A percentile compares a stretch with the other conserved stretches of the same genome.
Conservation (phyloP, 164 flowering plant species). For the Cinnamomum chago region DNA sequence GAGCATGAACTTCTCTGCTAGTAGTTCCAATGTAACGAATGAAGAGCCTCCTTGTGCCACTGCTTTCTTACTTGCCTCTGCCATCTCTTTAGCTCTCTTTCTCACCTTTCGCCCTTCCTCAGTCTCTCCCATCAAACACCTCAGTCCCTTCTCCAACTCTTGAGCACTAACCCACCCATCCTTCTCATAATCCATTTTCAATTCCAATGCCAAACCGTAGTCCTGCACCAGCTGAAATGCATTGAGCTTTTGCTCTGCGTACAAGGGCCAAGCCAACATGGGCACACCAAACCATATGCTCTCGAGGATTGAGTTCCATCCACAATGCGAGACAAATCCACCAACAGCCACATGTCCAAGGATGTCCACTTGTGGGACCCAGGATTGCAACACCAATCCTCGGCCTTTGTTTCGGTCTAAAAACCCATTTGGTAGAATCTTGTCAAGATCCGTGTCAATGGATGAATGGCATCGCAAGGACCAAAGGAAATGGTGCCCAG, state of each 20-base stretch:
- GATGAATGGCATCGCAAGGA: background rate
- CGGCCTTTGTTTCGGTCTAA: constrained; percentile 7
- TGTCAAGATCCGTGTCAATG: background rate
- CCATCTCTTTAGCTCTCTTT: background rate
- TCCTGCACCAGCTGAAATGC: constrained; percentile 39
- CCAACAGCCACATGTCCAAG: constrained; percentile 10
- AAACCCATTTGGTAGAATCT: constrained; percentile 16
- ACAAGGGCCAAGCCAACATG: constrained; percentile 43
- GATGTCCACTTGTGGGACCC: constrained; percentile 12
- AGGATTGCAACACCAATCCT: constrained; percentile 8
- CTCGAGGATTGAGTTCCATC: constrained; percentile 17
- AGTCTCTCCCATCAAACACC: constrained; percentile 9
- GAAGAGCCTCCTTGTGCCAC: constrained; percentile 12
- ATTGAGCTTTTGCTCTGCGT: constrained; percentile 45
- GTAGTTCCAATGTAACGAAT: background rate
- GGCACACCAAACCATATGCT: constrained; percentile 24
- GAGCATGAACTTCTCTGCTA: background rate
- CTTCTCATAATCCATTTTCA: constrained; percentile 19
- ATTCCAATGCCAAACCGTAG: constrained; percentile 24
- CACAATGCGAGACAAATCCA: constrained; percentile 13
- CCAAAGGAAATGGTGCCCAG: constrained; percentile 5
- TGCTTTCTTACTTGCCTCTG: background rate
- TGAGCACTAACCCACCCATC: constrained; percentile 22
- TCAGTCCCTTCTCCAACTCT: constrained; percentile 26
- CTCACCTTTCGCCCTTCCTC: constrained; percentile 15